These are phyloP conservation scores for Solanum rostratum DNA, from an alignment of 257 asterid species.

Conservation along the genomic window DNA sequence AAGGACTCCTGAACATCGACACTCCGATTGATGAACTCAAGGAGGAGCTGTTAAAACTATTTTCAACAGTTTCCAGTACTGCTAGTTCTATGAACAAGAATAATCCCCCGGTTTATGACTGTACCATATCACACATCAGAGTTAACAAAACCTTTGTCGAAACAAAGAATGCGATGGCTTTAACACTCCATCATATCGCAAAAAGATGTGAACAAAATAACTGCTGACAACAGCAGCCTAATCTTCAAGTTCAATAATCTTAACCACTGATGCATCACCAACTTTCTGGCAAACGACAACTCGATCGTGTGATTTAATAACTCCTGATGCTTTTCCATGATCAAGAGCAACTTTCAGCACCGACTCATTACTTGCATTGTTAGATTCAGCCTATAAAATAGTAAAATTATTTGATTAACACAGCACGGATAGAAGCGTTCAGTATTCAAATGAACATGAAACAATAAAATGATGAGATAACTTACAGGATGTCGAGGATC, in stretches of 20 bases:
- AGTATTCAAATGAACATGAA: background rate
- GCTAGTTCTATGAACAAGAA: background rate
- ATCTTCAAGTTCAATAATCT: slow-evolving; percentile 81
- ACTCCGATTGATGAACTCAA: background rate
- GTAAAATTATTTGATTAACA: background rate
- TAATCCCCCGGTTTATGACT: background rate
- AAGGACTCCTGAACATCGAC: background rate
- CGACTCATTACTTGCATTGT: slow-evolving; percentile 52
- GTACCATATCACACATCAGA: background rate
- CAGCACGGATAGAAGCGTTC: background rate
- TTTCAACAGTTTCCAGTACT: background rate
- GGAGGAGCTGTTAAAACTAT: background rate
- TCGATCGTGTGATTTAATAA: slow-evolving; percentile 61
- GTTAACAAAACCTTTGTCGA: background rate
- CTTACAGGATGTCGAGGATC: slow-evolving; percentile 96
- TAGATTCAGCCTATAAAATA: slow-evolving; percentile 53
- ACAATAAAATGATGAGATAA: background rate
- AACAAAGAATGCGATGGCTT: background rate
- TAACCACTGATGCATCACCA: slow-evolving; percentile 82
- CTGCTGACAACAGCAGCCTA: slow-evolving; percentile 2
- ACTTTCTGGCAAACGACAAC: slow-evolving; percentile 84
- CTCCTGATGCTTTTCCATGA: slow-evolving; percentile 61
- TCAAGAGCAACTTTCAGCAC: slow-evolving; percentile 76
- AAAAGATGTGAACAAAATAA: background rate
- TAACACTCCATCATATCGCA: background rate